Evolutionary conservation across 2,329 filamentous ascomycete species (phyloP).

Genomic region (Hymenoscyphus fraxineus): DNA sequence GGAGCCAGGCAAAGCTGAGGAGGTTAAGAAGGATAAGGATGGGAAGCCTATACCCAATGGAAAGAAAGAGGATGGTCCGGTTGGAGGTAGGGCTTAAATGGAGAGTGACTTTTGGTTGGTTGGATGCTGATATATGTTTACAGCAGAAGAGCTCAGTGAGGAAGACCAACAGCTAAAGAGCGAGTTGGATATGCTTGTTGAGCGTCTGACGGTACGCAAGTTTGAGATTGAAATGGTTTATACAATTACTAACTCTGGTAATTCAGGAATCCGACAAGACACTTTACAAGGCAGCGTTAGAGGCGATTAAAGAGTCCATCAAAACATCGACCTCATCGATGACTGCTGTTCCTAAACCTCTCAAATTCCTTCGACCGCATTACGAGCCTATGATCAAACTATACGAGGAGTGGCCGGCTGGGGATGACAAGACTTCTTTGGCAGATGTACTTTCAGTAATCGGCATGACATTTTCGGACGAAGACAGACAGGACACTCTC

Average conservation of each 20-base stretch:
- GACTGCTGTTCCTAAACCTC: slow-evolving; percentile 96
- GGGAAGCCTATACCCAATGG: slow-evolving; percentile 68
- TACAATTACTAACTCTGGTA: slow-evolving; percentile 17
- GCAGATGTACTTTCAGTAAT: slow-evolving; percentile 96
- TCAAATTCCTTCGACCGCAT: slow-evolving; percentile 96
- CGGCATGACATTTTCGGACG: slow-evolving; percentile 97
- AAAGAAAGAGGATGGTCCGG: slow-evolving; percentile 65
- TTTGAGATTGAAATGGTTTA: not conserved
- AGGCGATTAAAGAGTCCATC: slow-evolving; percentile 97
- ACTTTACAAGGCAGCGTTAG: slow-evolving; percentile 87
- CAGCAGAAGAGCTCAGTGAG: slow-evolving; percentile 85
- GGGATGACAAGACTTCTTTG: slow-evolving; percentile 81
- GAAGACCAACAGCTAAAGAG: slow-evolving; percentile 98
- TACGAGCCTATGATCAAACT: slow-evolving; percentile 84
- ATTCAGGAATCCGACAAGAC: slow-evolving; percentile 75
- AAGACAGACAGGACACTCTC: slow-evolving; percentile 90
- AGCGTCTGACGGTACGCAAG: slow-evolving; percentile 74
- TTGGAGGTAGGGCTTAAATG: slow-evolving; percentile 37
- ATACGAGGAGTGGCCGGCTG: slow-evolving; percentile 83
- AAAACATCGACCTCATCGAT: slow-evolving; percentile 99
- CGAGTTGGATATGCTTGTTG: slow-evolving; percentile 96
- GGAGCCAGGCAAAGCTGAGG: slow-evolving; percentile 58
- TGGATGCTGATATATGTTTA: not conserved
- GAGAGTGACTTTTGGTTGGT: not conserved
- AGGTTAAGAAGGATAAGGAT: slow-evolving; percentile 61